Percentiles rank a stretch among this genome's conserved stretches.
Conservation (phyloP, 164 flowering plant species). For the Sedum album region DNA sequence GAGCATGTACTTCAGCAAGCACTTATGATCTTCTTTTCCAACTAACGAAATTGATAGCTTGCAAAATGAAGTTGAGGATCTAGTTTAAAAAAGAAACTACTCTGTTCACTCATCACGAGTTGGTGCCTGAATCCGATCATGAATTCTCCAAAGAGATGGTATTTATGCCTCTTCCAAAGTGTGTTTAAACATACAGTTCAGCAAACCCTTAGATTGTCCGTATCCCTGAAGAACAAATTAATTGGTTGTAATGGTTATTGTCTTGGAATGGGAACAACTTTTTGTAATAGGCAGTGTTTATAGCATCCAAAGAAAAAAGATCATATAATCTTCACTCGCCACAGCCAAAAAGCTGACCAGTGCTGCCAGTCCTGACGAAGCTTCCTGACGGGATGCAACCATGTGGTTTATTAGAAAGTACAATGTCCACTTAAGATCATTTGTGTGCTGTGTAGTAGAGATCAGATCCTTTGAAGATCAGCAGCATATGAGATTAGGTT, state of each 20-base stretch:
- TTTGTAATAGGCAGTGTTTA: constrained; percentile 2
- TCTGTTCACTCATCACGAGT: neutral
- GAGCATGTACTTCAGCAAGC: constrained; percentile 77
- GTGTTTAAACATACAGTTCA: neutral
- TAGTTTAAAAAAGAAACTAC: neutral
- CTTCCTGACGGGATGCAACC: no score
- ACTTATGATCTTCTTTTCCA: constrained; percentile 15
- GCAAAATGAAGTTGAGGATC: neutral
- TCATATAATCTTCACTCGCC: neutral
- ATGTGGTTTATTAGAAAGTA: no score
- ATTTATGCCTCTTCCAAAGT: neutral
- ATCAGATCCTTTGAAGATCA: no score
- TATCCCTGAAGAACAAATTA: neutral
- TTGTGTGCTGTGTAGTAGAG: no score
- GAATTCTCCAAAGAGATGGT: neutral
- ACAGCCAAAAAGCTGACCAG: no score
- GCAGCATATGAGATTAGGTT: no score
- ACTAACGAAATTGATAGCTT: neutral
- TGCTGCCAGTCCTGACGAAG: no score
- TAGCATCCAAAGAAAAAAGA: neutral
- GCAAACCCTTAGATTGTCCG: neutral
- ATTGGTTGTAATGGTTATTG: neutral
- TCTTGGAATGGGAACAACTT: neutral
- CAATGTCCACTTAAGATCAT: no score
- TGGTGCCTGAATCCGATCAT: neutral